Evolutionary conservation across 164 flowering plant genomes (phyloP), one percentile per base, ranked within the genome.

Genomic region (Chimonanthus praecox): DNA sequence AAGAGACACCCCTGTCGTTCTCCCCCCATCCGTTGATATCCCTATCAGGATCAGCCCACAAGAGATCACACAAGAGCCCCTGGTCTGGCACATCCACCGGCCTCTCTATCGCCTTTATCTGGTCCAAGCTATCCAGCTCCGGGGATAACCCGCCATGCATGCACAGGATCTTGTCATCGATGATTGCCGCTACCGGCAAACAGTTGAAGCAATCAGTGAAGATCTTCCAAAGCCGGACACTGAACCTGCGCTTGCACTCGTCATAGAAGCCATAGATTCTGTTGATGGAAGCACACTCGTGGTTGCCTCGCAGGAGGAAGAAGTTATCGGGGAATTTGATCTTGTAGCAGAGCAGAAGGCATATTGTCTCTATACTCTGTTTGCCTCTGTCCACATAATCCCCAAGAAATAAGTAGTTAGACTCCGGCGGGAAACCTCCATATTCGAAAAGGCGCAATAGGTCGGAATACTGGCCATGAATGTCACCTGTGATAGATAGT

Each of bases 321-420:
- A 85, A 80, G 72, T 87, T 87, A 47, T 83, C 83, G 0, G 86
- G 87, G 70, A 63, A 87, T 75, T 85, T 87, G 78, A 85, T 79
- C 74, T 87, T 87, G 85, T 87, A 85, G 7, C 83, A 82, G 4
- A 87, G 80, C 49, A 87, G 84, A 18, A 87, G 86, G 82, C 85
- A 82, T 76, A 87, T 87, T 7, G 88, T 83, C 71, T 87, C 89
- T 73, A 87, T 81, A 74, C 88, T 87, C 51, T 85, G 88, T 61
- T 87, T 85, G 21, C 89, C 88, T 78, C 89, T 74, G 75, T 87
- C 89, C 33, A 87, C 90, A 67, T 87, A 87, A 74, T 87, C 90
- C 47, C 90, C 90, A 0, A 87, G 86, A 80, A 87, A 85, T 7
- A 87, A 76, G 75, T 87, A 87, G 78, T 87, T 87, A 49, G 88